Evolutionary conservation across 805 yeast species (phyloP).

Genomic region (Cyberlindnera mississippiensis): DNA sequence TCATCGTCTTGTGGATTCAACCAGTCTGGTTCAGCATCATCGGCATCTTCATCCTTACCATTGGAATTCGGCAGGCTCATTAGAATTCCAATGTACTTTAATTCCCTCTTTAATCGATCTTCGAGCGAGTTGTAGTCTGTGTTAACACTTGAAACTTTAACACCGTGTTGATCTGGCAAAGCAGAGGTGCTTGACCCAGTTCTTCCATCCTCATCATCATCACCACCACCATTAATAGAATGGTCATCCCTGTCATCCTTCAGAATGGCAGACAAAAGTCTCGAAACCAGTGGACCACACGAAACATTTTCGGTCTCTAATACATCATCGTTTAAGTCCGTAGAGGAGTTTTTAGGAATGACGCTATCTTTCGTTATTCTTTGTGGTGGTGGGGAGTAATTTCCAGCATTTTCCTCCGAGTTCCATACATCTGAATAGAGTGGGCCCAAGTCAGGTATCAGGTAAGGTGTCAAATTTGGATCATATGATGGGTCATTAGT

Average conservation of each 20-base stretch:
- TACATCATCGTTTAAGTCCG: constrained; percentile 51
- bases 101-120: constrained; percentile 81
- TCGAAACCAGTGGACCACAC: constrained; percentile 86
- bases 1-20: constrained; percentile 88
- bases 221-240: constrained; percentile 24
- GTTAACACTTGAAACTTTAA: constrained; percentile 42
- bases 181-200: constrained; percentile 24
- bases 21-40: constrained; percentile 52
- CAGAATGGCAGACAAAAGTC: constrained; percentile 78
- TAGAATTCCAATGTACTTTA: constrained; percentile 86
- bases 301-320: constrained; percentile 73
- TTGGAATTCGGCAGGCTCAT: constrained; percentile 44
- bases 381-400: constrained; percentile 46
- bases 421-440: constrained; percentile 82
- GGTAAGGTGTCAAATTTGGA: constrained; percentile 65
- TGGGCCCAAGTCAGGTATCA: constrained; percentile 84
- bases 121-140: constrained; percentile 79
- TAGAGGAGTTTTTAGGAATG: constrained; percentile 57
- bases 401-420: constrained; percentile 63
- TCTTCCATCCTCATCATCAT: constrained; percentile 27
- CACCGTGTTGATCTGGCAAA: constrained; percentile 41
- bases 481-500: constrained; percentile 47
- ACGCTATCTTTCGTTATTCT: constrained; percentile 37
- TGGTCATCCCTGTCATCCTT: constrained; percentile 32
- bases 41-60: constrained; percentile 23